Evolutionary conservation across 2,329 filamentous ascomycete species (phyloP).

Genomic region (Botryotinia narcissicola): DNA sequence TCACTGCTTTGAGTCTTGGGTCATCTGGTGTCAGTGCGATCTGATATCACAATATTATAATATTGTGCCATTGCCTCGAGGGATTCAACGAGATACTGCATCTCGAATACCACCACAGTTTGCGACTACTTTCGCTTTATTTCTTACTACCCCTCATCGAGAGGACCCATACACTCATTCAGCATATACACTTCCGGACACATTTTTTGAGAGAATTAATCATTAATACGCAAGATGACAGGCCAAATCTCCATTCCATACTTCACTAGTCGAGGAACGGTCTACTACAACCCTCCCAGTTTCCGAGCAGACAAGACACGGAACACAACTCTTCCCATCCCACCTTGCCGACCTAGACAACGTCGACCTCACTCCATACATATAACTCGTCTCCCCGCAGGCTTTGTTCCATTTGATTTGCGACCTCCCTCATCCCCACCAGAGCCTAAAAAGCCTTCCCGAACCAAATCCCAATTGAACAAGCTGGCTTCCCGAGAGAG

Average conservation of each 20-base stretch:
- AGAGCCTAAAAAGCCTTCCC: constrained; percentile 36
- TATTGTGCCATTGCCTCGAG: constrained; percentile 16
- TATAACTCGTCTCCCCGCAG: constrained; percentile 49
- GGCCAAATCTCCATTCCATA: constrained; percentile 29
- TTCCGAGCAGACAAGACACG: constrained; percentile 23
- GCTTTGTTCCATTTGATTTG: constrained; percentile 43
- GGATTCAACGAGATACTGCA: background rate
- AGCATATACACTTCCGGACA: background rate
- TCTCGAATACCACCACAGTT: background rate
- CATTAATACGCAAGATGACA: constrained; percentile 36
- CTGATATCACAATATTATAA: constrained; percentile 11
- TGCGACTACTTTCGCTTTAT: constrained; percentile 14
- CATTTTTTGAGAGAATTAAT: constrained; percentile 12
- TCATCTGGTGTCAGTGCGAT: constrained; percentile 20
- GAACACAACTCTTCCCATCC: constrained; percentile 38
- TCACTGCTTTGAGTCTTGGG: constrained; percentile 18
- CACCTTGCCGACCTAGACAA: constrained; percentile 49
- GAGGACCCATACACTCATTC: constrained; percentile 16
- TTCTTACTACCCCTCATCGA: background rate
- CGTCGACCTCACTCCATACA: constrained; percentile 56
- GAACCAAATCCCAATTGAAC: constrained; percentile 39
- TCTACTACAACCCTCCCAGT: constrained; percentile 33
- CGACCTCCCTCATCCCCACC: constrained; percentile 33
- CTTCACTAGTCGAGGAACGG: constrained; percentile 32
- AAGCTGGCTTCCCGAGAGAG: constrained; percentile 48